Conservation (phyloP, 1,284 basidiomycete genomes). For the Sphagnurus paluster region DNA sequence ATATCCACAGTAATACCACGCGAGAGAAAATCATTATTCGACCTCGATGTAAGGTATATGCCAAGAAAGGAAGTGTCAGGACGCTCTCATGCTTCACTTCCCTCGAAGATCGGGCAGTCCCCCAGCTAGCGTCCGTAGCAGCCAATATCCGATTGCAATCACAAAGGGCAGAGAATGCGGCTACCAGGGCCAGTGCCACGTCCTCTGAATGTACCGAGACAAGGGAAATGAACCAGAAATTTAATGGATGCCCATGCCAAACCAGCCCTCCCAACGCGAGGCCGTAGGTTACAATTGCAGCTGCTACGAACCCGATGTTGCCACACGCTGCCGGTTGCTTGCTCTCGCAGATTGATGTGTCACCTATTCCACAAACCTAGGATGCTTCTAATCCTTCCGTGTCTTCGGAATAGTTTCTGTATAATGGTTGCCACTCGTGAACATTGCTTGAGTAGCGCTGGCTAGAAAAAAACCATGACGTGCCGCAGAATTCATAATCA, state of each 20-base stretch:
- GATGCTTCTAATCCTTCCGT: not conserved
- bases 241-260: too few relatives aligned
- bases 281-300: slow-evolving; percentile 16
- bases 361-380: not conserved
- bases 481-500: too few relatives aligned
- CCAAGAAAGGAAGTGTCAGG: slow-evolving; percentile 8
- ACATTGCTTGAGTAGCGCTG: not conserved
- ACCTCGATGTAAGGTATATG: slow-evolving; percentile 21
- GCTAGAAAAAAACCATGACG: too few relatives aligned
- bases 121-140: too few relatives aligned
- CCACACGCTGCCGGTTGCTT: slow-evolving; percentile 22
- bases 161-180: too few relatives aligned
- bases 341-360: slow-evolving; percentile 25
- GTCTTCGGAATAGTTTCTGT: slow-evolving; percentile 1
- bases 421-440: slow-evolving; percentile 9
- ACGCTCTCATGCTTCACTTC: slow-evolving; percentile 20
- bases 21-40: slow-evolving; percentile 25
- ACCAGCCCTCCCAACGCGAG: not conserved
- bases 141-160: too few relatives aligned
- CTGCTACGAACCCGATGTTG: slow-evolving; percentile 12
- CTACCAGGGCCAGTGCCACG: too few relatives aligned
- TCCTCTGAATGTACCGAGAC: slow-evolving; percentile 18
- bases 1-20: slow-evolving; percentile 11
- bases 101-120: not conserved
- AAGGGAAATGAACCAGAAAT: not conserved